Evolutionary conservation across 108 stramenopile species (phyloP).

Genomic region (Poteriospumella lacustris): DNA sequence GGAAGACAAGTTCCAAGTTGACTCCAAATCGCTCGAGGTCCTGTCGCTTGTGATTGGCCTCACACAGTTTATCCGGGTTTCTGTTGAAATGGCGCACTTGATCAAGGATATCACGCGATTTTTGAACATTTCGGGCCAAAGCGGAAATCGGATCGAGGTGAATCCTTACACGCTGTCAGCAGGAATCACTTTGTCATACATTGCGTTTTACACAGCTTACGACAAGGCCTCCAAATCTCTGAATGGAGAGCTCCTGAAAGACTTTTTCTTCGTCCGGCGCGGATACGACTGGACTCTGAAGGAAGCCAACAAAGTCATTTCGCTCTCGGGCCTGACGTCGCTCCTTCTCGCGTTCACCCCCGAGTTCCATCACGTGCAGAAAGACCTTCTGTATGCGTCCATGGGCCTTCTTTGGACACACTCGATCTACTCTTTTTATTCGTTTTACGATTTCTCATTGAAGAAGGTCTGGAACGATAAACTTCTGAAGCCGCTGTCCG

Average conservation of each 20-base stretch:
- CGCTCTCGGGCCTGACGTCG: constrained; percentile 5
- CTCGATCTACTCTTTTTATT: not conserved
- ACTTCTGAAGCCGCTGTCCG: not conserved
- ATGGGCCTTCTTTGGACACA: not conserved
- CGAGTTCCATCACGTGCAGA: not conserved
- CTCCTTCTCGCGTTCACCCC: not conserved
- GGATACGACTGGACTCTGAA: constrained; percentile 11
- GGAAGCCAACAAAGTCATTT: constrained; percentile 4
- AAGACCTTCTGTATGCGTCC: not conserved
- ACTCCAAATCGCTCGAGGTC: too few relatives aligned
- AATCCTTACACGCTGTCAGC: not conserved
- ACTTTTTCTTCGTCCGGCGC: not conserved
- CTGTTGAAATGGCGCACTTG: too few relatives aligned
- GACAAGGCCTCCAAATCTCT: not conserved
- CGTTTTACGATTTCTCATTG: not conserved
- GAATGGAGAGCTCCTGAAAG: not conserved
- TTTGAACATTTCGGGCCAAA: too few relatives aligned
- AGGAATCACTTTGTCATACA: not conserved
- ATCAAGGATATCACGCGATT: too few relatives aligned
- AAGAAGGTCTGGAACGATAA: not conserved
- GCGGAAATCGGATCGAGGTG: too few relatives aligned
- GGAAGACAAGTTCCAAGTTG: too few relatives aligned
- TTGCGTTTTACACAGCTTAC: not conserved
- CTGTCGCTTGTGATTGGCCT: too few relatives aligned
- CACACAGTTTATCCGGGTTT: too few relatives aligned